These are phyloP conservation scores for Pyrrhoderma noxium DNA, from an alignment of 1,284 basidiomycete species.

Conservation along the genomic window DNA sequence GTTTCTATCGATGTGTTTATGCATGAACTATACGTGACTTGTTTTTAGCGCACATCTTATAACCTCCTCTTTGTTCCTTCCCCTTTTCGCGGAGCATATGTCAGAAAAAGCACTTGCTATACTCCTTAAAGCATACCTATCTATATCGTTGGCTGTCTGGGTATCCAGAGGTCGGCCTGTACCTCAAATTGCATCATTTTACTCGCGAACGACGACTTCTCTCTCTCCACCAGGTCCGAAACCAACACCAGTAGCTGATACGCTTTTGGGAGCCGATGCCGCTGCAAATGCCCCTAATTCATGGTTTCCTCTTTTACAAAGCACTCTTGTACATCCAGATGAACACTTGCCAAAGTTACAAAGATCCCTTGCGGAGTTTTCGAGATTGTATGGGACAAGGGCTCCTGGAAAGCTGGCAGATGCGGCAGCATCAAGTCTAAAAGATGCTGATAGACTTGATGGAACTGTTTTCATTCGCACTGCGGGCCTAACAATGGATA, in stretches of 20 bases:
- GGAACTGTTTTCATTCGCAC: conserved; percentile 52
- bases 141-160: conserved; percentile 30
- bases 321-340: conserved; percentile 45
- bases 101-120: conserved; percentile 26
- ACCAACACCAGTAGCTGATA: conserved; percentile 28
- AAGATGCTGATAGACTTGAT: conserved; percentile 45
- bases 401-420: conserved; percentile 23
- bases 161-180: conserved; percentile 33
- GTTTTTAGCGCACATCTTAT: conserved; percentile 39
- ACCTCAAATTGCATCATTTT: conserved; percentile 33
- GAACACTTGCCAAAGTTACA: conserved; percentile 58
- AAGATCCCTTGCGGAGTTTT: conserved; percentile 49
- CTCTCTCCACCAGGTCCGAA: conserved; percentile 26
- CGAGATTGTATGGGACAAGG: conserved; percentile 39
- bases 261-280: conserved; percentile 25
- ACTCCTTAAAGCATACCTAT: conserved; percentile 35
- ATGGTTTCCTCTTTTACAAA: conserved; percentile 51
- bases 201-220: conserved; percentile 21
- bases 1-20: neutral
- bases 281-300: conserved; percentile 35
- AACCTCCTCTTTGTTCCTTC: conserved; percentile 39
- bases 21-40: neutral
- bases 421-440: conserved; percentile 27
- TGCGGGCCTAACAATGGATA: conserved; percentile 42
- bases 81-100: conserved; percentile 27